A percentile compares a stretch with the other conserved stretches of the same genome.
These are phyloP conservation scores for Corylus americana DNA, from an alignment of 306 rosid species.

Conservation along the genomic window DNA sequence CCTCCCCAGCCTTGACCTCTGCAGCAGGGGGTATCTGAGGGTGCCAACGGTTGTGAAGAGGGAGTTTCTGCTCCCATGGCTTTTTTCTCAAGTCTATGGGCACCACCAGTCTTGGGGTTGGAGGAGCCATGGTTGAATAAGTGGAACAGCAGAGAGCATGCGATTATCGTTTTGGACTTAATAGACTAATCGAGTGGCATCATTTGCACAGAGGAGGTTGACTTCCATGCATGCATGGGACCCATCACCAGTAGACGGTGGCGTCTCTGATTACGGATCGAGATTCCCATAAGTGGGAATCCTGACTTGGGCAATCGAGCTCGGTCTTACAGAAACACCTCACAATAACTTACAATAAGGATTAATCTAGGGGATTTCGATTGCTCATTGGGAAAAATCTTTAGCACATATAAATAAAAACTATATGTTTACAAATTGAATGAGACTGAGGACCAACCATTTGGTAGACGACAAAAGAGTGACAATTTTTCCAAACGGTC, in stretches of 20 bases:
- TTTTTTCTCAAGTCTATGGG: conserved; percentile 65
- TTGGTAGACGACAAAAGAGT: conserved; percentile 2
- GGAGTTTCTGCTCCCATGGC: conserved; percentile 72
- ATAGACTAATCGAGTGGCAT: conserved; percentile 10
- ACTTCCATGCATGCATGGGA: background rate
- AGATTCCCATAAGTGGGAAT: no score
- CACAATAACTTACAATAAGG: no score
- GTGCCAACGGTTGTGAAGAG: conserved; percentile 94
- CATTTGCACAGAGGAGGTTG: background rate
- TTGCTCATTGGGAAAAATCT: background rate
- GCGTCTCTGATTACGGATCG: no score
- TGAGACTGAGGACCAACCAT: background rate
- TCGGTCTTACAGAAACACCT: no score
- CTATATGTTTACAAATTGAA: background rate
- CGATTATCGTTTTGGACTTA: background rate
- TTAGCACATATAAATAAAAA: background rate
- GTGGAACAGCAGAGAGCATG: background rate
- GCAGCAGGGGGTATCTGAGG: conserved; percentile 62
- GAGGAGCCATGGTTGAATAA: conserved; percentile 62
- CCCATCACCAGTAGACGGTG: background rate
- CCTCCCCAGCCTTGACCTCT: conserved; percentile 45
- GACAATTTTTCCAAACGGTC: conserved; percentile 6
- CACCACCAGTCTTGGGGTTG: conserved; percentile 53
- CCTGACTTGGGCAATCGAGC: no score
- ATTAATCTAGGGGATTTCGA: no score